These are phyloP conservation scores for Oryza glaberrima DNA, from an alignment of 176 grass and related monocot genomes.

Conservation along the genomic window DNA sequence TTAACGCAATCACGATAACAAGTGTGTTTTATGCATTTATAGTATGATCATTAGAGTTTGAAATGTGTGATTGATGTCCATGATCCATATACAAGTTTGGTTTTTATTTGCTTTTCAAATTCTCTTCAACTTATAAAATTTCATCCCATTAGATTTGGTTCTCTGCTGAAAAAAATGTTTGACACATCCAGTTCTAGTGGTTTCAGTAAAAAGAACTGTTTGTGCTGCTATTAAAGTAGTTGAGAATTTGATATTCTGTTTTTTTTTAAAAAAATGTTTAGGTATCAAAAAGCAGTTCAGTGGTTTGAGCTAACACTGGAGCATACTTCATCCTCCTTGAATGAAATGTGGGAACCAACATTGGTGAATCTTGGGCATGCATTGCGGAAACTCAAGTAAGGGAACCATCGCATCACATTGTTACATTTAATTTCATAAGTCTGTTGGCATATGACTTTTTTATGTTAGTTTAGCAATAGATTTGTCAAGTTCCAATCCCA, in stretches of 20 bases:
- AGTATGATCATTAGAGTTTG: slow-evolving; percentile 1
- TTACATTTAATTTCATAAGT: slow-evolving; percentile 17
- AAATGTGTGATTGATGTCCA: not conserved
- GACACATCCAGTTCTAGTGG: not conserved
- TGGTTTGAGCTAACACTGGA: slow-evolving; percentile 87
- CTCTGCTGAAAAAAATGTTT: slow-evolving; percentile 40
- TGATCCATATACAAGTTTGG: slow-evolving; percentile 13
- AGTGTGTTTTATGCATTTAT: slow-evolving; percentile 16
- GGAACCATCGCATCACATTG: slow-evolving; percentile 20
- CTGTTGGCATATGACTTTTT: slow-evolving; percentile 3
- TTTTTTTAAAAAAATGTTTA: slow-evolving; percentile 47
- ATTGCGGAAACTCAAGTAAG: slow-evolving; percentile 86
- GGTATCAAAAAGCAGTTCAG: slow-evolving; percentile 84
- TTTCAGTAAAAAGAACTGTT: not conserved
- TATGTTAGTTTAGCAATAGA: not conserved
- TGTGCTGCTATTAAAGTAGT: not conserved
- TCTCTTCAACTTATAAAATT: slow-evolving; percentile 33
- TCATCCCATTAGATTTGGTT: slow-evolving; percentile 26
- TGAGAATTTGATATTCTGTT: slow-evolving; percentile 28
- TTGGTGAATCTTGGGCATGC: slow-evolving; percentile 96
- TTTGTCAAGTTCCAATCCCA: not conserved
- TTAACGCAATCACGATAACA: not conserved
- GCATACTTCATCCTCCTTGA: slow-evolving; percentile 66
- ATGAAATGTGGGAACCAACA: slow-evolving; percentile 98
- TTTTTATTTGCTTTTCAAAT: slow-evolving; percentile 15